Percentiles rank a stretch among this genome's conserved stretches.
These are phyloP conservation scores for Polyplosphaeria fusca DNA, from an alignment of 495 filamentous ascomycete genomes.

Conservation along the genomic window DNA sequence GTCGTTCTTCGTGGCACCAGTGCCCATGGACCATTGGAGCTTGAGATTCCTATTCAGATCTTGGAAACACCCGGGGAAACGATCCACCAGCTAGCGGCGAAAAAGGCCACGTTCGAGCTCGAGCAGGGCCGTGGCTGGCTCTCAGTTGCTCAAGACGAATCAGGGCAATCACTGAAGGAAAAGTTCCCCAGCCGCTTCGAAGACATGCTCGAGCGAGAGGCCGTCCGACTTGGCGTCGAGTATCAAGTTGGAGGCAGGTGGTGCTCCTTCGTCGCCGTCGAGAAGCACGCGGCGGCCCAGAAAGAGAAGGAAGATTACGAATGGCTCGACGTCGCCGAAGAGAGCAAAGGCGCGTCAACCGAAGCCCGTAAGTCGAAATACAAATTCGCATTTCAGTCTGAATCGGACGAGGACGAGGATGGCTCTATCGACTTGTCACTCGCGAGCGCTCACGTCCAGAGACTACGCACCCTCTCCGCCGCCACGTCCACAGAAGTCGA, in stretches of 20 bases:
- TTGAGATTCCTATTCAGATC: slow-evolving; percentile 59
- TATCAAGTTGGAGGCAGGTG: slow-evolving; percentile 66
- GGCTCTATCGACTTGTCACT: neutral
- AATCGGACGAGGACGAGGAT: neutral
- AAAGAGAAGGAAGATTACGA: slow-evolving; percentile 21
- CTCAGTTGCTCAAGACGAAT: slow-evolving; percentile 47
- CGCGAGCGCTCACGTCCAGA: neutral
- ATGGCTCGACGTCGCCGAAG: slow-evolving; percentile 21
- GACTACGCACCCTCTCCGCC: neutral
- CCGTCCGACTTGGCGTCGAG: slow-evolving; percentile 57
- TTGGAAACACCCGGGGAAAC: slow-evolving; percentile 51
- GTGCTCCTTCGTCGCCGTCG: slow-evolving; percentile 68
- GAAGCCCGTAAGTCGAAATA: neutral
- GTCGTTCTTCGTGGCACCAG: slow-evolving; percentile 57
- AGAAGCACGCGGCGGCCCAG: slow-evolving; percentile 35
- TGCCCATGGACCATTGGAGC: slow-evolving; percentile 52
- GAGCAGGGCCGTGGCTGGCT: slow-evolving; percentile 70
- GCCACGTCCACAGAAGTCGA: neutral
- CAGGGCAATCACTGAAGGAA: slow-evolving; percentile 48
- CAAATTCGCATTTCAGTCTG: neutral
- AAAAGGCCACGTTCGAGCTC: slow-evolving; percentile 63
- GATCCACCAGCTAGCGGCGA: slow-evolving; percentile 67
- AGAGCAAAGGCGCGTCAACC: neutral
- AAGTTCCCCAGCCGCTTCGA: slow-evolving; percentile 48
- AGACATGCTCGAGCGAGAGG: slow-evolving; percentile 60